Evolutionary conservation across 306 rosid species (phyloP).

Genomic region (Quillaja saponaria): DNA sequence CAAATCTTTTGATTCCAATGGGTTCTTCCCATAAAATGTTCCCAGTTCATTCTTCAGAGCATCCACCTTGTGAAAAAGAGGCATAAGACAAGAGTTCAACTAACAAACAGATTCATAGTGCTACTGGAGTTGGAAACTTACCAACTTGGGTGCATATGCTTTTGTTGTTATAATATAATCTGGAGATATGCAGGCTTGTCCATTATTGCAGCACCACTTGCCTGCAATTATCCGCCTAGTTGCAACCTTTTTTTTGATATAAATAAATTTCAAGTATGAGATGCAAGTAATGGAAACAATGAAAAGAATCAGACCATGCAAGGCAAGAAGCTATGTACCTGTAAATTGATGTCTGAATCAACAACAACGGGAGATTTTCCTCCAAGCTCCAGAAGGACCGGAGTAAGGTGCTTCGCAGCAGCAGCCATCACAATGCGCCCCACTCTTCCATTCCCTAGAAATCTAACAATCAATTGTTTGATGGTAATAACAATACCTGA

Average conservation of each 20-base stretch:
- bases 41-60: constrained; percentile 72
- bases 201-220: constrained; percentile 92
- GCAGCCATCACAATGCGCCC: constrained; percentile 93
- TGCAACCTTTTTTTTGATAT: constrained; percentile 59
- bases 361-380: constrained; percentile 92
- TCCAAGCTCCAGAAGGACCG: constrained; percentile 95
- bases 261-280: constrained; percentile 25
- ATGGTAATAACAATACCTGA: background rate
- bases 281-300: background rate
- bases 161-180: constrained; percentile 78
- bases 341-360: constrained; percentile 68
- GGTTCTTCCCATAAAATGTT: constrained; percentile 73
- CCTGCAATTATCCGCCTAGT: constrained; percentile 81
- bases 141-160: constrained; percentile 86
- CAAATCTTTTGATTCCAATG: constrained; percentile 79
- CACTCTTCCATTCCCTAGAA: constrained; percentile 74
- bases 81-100: constrained; percentile 29
- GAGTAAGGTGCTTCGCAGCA: constrained; percentile 97
- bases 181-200: constrained; percentile 92
- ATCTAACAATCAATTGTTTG: constrained; percentile 1
- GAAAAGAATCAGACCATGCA: background rate
- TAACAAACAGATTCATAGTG: constrained; percentile 13
- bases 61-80: constrained; percentile 63
- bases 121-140: constrained; percentile 35
- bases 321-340: constrained; percentile 39